Percentiles rank a stretch among this genome's conserved stretches.
Conservation (phyloP, 2,329 filamentous ascomycete species). For the Diaporthe aspalathi region DNA sequence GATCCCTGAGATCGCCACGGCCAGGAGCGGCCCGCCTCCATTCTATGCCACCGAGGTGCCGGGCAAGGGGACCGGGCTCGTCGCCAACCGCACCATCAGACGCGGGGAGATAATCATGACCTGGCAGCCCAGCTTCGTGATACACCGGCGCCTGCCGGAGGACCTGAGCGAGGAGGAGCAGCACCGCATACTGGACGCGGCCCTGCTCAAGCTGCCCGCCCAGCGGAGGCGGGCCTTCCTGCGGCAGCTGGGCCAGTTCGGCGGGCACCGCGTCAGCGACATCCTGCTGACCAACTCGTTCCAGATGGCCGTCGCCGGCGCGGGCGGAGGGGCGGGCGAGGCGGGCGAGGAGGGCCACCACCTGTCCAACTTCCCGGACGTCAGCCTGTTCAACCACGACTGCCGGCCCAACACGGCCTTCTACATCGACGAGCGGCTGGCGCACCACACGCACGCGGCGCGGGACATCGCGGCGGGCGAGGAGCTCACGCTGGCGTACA, state of each 20-base stretch:
- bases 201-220: constrained; percentile 40
- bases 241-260: constrained; percentile 42
- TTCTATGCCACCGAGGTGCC: constrained; percentile 38
- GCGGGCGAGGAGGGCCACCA: constrained; percentile 26
- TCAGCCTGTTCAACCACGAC: constrained; percentile 51
- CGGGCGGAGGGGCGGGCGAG: no score
- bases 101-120: constrained; percentile 43
- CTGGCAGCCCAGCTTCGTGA: constrained; percentile 42
- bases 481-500: constrained; percentile 53
- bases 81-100: constrained; percentile 41
- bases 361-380: constrained; percentile 47
- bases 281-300: constrained; percentile 46
- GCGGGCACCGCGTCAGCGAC: constrained; percentile 43
- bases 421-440: constrained; percentile 47
- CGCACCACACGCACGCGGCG: constrained; percentile 49
- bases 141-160: constrained; percentile 41
- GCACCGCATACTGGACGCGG: constrained; percentile 41
- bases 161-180: constrained; percentile 41
- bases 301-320: constrained; percentile 39
- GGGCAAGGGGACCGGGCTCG: constrained; percentile 43
- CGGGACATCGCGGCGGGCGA: constrained; percentile 47
- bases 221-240: constrained; percentile 40
- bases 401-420: constrained; percentile 51
- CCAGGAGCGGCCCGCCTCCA: constrained; percentile 7
- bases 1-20: constrained; percentile 23